These are phyloP conservation scores for Cladosporium sp. DNA, from an alignment of 2,329 filamentous ascomycete species.

Conservation along the genomic window DNA sequence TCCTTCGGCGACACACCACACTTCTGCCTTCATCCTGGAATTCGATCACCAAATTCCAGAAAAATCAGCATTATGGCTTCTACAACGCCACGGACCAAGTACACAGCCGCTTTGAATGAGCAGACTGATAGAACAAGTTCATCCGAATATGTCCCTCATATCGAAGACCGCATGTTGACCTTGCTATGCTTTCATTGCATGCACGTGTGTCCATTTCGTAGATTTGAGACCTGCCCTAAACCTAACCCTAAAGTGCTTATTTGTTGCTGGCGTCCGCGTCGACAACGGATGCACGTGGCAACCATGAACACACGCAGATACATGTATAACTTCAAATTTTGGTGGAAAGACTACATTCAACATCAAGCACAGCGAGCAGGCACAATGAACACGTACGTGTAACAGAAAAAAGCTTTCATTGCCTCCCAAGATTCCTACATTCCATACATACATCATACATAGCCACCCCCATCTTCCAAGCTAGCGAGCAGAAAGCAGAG, in stretches of 20 bases:
- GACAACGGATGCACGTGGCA: too few relatives aligned
- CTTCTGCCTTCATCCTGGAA: neutral
- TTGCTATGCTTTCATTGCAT: too few relatives aligned
- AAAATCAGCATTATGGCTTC: too few relatives aligned
- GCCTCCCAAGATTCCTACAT: neutral
- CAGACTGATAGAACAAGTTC: too few relatives aligned
- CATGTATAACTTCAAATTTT: too few relatives aligned
- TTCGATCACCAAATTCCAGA: neutral
- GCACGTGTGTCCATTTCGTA: neutral
- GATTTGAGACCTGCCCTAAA: neutral
- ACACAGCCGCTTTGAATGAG: neutral
- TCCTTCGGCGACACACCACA: too few relatives aligned
- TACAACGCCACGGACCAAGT: neutral
- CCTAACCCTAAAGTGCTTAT: neutral
- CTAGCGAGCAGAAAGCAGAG: neutral
- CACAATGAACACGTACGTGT: neutral
- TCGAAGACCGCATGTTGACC: too few relatives aligned
- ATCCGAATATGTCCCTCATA: too few relatives aligned
- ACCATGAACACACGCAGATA: too few relatives aligned
- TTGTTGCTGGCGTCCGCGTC: too few relatives aligned
- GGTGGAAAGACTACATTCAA: rapidly evolving
- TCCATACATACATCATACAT: neutral
- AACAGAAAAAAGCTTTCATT: neutral
- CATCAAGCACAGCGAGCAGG: neutral
- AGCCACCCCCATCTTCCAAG: neutral